Evolutionary conservation across 2,329 filamentous ascomycete genomes (phyloP).

Genomic region (Cyanodermella asteris): DNA sequence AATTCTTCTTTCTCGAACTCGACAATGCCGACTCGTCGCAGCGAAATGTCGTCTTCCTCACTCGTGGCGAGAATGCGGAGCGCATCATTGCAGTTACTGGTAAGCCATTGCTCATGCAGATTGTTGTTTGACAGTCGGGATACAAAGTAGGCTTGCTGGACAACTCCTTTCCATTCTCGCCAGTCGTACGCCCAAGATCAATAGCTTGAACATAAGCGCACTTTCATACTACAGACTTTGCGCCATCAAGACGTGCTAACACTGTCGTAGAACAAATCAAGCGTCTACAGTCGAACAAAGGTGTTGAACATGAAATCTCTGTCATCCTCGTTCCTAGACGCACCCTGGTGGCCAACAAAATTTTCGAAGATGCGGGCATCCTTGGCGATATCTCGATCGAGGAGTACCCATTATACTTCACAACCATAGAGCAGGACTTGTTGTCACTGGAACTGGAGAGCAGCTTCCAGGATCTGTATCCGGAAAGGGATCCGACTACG

Average conservation of each 20-base stretch:
- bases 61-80: constrained; percentile 68
- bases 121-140: constrained; percentile 27
- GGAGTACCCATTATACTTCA: constrained; percentile 73
- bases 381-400: constrained; percentile 77
- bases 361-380: constrained; percentile 81
- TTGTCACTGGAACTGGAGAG: constrained; percentile 78
- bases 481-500: constrained; percentile 78
- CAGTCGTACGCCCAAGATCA: constrained; percentile 35
- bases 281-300: constrained; percentile 65
- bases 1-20: constrained; percentile 92
- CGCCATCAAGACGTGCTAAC: constrained; percentile 40
- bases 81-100: constrained; percentile 74
- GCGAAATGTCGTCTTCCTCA: constrained; percentile 84
- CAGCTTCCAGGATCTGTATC: constrained; percentile 67
- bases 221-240: constrained; percentile 17
- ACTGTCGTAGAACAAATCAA: constrained; percentile 64
- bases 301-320: constrained; percentile 84
- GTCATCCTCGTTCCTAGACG: constrained; percentile 90
- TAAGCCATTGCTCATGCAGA: constrained; percentile 30
- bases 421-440: constrained; percentile 77
- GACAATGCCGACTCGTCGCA: constrained; percentile 86
- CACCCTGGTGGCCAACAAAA: constrained; percentile 72
- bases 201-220: constrained; percentile 22
- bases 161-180: constrained; percentile 30
- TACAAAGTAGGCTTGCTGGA: constrained; percentile 41